These are phyloP conservation scores for Trifolium fragiferum DNA, from an alignment of 306 rosid genomes.

Conservation along the genomic window DNA sequence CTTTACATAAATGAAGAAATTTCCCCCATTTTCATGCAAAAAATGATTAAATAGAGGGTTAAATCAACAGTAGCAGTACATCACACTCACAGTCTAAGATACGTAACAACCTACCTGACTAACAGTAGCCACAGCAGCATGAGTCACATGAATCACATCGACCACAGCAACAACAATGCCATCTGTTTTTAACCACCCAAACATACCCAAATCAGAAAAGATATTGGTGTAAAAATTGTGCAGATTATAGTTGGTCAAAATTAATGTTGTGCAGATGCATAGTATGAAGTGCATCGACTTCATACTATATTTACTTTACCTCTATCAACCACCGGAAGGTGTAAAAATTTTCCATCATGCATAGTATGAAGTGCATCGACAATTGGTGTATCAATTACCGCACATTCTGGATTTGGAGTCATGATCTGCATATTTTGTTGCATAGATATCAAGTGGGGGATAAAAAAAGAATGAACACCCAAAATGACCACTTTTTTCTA, in stretches of 20 bases:
- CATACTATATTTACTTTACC: constrained; percentile 71
- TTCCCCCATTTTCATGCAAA: constrained; percentile 37
- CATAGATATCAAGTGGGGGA: constrained; percentile 33
- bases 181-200: constrained; percentile 59
- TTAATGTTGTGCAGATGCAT: too few species aligned
- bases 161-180: constrained; percentile 80
- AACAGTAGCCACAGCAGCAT: constrained; percentile 97
- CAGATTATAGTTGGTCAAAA: too few species aligned
- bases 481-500: constrained; percentile 20
- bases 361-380: constrained; percentile 95
- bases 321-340: constrained; percentile 90
- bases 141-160: constrained; percentile 94
- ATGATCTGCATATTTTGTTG: constrained; percentile 68
- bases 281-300: too few species aligned
- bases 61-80: constrained; percentile 28
- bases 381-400: constrained; percentile 82
- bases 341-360: constrained; percentile 98
- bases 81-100: constrained; percentile 41
- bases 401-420: constrained; percentile 98
- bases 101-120: constrained; percentile 54
- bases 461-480: constrained; percentile 31
- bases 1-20: constrained; percentile 1
- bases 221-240: too few species aligned
- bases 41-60: constrained; percentile 7
- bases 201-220: constrained; percentile 47